Percentiles rank a stretch among this genome's conserved stretches.
Conservation (phyloP, 768 basidiomycete genomes). For the Leucocoprinus leucothites region DNA sequence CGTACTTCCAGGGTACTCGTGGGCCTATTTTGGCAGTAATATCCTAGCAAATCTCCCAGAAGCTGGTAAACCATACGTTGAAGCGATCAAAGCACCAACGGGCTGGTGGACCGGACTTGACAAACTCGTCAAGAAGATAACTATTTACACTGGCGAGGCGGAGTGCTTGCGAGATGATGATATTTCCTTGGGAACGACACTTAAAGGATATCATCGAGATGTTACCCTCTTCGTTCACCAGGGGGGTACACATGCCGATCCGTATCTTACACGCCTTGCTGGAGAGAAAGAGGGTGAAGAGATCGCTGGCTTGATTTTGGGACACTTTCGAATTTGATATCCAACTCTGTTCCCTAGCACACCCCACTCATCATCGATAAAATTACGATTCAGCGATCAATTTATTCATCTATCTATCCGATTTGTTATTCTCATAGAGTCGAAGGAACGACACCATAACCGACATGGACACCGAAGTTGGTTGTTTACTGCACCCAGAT, state of each 20-base stretch:
- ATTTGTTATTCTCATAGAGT: too few relatives aligned
- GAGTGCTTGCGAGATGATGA: conserved; percentile 32
- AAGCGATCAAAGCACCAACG: conserved; percentile 26
- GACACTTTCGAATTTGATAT: not conserved
- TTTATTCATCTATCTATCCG: too few relatives aligned
- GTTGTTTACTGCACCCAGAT: conserved; percentile 25
- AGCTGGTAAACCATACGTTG: conserved; percentile 24
- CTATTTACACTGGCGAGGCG: conserved; percentile 29
- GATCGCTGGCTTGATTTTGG: conserved; percentile 16
- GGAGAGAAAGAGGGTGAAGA: conserved; percentile 17
- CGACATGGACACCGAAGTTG: too few relatives aligned
- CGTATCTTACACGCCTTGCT: conserved; percentile 24
- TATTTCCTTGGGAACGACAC: conserved; percentile 18
- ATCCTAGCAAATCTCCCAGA: conserved; percentile 25
- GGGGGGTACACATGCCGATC: conserved; percentile 31
- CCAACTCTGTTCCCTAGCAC: not conserved
- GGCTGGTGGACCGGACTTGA: conserved; percentile 28
- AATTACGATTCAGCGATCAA: too few relatives aligned
- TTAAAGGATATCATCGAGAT: conserved; percentile 19
- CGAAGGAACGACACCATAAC: too few relatives aligned
- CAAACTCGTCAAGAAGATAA: conserved; percentile 24
- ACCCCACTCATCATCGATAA: too few relatives aligned
- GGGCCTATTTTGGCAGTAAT: conserved; percentile 12
- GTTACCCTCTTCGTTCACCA: conserved; percentile 25
- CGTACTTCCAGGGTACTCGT: not conserved